Conservation (phyloP, 352 stramenopile species). For the Phytophthora palmivora region DNA sequence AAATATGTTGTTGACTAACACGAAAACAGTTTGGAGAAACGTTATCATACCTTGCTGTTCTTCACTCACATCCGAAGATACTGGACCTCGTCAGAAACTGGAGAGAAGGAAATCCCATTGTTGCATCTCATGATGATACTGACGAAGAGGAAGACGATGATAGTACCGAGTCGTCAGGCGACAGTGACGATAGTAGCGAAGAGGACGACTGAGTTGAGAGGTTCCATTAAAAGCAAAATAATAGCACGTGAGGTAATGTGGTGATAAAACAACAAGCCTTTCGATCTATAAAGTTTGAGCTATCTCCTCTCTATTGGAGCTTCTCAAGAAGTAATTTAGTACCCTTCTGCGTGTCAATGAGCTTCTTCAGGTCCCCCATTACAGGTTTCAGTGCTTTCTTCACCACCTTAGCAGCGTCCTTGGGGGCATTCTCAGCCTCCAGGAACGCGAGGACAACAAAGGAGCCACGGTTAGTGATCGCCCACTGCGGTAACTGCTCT, state of each 20-base stretch:
- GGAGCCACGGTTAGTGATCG: constrained; percentile 75
- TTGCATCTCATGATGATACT: constrained; percentile 19
- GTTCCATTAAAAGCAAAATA: constrained; percentile 3
- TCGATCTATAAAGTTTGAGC: constrained; percentile 53
- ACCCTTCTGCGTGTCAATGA: constrained; percentile 65
- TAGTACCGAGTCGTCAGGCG: constrained; percentile 18
- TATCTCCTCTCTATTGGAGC: constrained; percentile 58
- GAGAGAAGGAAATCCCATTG: constrained; percentile 44
- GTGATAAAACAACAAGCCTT: constrained; percentile 28
- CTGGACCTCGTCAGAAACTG: constrained; percentile 53
- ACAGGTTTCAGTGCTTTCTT: constrained; percentile 68
- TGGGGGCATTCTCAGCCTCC: constrained; percentile 62
- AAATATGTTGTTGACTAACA: background rate
- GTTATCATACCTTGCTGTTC: constrained; percentile 49
- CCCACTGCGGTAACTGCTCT: constrained; percentile 60
- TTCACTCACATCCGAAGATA: constrained; percentile 46
- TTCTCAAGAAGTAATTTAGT: constrained; percentile 89
- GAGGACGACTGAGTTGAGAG: constrained; percentile 26
- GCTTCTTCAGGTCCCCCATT: constrained; percentile 66
- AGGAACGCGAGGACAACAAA: constrained; percentile 88
- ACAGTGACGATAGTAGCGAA: constrained; percentile 30
- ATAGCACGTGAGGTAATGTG: background rate
- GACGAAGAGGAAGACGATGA: constrained; percentile 13
- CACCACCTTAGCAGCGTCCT: constrained; percentile 59
- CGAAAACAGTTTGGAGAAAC: constrained; percentile 63